Base-by-base conservation (phyloP, 176 grass and related monocot species). In the Avena eriantha region DNA sequence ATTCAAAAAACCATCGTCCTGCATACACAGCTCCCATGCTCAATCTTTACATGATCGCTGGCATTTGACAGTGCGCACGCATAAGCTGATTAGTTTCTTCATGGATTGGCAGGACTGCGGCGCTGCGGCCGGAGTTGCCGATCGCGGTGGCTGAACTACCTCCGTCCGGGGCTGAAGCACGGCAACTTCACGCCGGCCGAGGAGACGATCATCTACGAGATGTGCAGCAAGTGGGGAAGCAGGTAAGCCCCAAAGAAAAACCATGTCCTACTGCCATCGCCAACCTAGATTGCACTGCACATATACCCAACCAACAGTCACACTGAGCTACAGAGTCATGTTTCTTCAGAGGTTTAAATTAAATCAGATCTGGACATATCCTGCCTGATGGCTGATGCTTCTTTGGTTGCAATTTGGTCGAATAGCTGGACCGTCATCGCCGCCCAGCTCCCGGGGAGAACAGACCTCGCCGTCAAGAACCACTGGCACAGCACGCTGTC, bases 111-210 rank as follows among this genome's bases (percentile, higher is more conserved):
- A 93, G 91, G 91, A 12, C 80, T 93, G 59, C 39, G 46, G 59
- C 57, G 84, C 50, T 90, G 87, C 7, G 84, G 81, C 15, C 80
- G 84, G 87, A 87, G 91, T 45, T 92, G 87, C 84, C 91, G 91
- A 13, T 87, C 87, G 3, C n/a, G 87, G 45, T 93, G 84, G 91
- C 91, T 93, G 69, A 93, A 93, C 88, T 90, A 90, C 69, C 91
- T 93, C 63, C 84, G 87, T 1, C 87, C 87, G 2, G 91, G 87
- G 6, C 80, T 92, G 73, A 89, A 84, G 84, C 84, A 84, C 77
- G 91, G 87, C 68, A 64, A 66, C 48, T 90, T 93, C 81, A 85
- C 87, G 53, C 17, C 22, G 35, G 69, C 80, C 0, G 91, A 92
- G 77, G 87, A 92, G 43, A 84, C 8, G 76, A 23, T 90, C 87